These are phyloP conservation scores for Neurospora africana DNA, from an alignment of 495 filamentous ascomycete genomes.

Conservation along the genomic window DNA sequence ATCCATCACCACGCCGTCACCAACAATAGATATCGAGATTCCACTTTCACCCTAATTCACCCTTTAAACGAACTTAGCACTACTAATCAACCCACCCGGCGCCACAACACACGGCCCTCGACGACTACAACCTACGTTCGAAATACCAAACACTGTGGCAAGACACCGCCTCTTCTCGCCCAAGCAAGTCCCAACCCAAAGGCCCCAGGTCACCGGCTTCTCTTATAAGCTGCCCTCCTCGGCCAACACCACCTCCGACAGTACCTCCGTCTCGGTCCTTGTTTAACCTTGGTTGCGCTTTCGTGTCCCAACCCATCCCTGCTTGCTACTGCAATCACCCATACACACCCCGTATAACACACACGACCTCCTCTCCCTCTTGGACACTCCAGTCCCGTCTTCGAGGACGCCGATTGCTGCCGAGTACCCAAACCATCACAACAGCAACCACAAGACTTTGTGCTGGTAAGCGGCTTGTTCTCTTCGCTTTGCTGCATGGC, in stretches of 20 bases:
- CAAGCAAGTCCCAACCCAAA: neutral
- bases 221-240: neutral
- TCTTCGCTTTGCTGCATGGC: conserved; percentile 4
- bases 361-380: neutral
- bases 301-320: neutral
- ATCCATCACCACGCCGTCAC: neutral
- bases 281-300: conserved; percentile 2
- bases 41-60: neutral
- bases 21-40: neutral
- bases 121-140: neutral
- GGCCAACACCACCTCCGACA: conserved; percentile 2
- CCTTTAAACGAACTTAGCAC: neutral
- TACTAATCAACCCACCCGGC: neutral
- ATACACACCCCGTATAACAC: neutral
- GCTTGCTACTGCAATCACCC: conserved; percentile 7
- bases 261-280: neutral
- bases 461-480: conserved; percentile 2
- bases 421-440: conserved; percentile 2
- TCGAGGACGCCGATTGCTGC: conserved; percentile 1
- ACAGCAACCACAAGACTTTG: conserved; percentile 1
- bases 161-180: neutral
- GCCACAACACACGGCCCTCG: neutral
- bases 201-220: neutral
- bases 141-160: neutral
- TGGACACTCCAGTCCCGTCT: neutral